Evolutionary conservation across 805 yeast species (phyloP), one percentile per base, ranked within the genome.

Genomic region (Cyberlindnera maritima): DNA sequence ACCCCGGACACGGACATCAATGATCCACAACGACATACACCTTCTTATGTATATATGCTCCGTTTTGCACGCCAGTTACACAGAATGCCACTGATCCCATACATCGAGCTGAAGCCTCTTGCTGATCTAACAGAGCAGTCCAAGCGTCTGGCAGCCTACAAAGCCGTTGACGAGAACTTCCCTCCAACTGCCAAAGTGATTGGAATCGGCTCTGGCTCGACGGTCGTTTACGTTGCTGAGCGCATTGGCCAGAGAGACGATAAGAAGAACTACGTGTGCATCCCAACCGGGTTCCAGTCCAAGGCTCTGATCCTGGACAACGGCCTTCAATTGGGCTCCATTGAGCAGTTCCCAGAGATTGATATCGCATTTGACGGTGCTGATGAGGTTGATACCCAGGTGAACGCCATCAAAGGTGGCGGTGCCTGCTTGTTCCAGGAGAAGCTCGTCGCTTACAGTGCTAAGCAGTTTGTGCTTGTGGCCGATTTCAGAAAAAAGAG

Each of bases 321-420:
- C 58, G 94, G 94, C 0, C 74, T 94, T 53, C 75, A 67, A 35
- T 72, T 91, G 54, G 96, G 96, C 2, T 74, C 86, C 10, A 79
- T 92, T 50, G 97, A 92, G 60, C 91, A 89, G 70, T 83, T 71
- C 41, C 88, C 96, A 2, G 75, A 76, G 21, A 71, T 94, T 38
- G 99, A 94, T 64, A 81, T 94, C 57, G 96, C 97, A 2, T 94
- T 94, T 64, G 99, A 94, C 66, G 99, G 99, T 38, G 98, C 99
- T 2, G 99, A 94, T 67, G 99, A 94, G 68, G 91, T 91, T 48
- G 99, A 92, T 66, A 63, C 79, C 4, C 63, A 75, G 18, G 74
- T 94, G 58, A 88, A 90, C 63, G 82, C 91, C 59, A 94, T 94
- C 65, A 94, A 94, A 69, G 99, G 99, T 56, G 99, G 99, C 41